phyloP scores from a whole-genome alignment of 2,329 filamentous ascomycete species.

The Cadophora luteo-olivacea region DNA sequence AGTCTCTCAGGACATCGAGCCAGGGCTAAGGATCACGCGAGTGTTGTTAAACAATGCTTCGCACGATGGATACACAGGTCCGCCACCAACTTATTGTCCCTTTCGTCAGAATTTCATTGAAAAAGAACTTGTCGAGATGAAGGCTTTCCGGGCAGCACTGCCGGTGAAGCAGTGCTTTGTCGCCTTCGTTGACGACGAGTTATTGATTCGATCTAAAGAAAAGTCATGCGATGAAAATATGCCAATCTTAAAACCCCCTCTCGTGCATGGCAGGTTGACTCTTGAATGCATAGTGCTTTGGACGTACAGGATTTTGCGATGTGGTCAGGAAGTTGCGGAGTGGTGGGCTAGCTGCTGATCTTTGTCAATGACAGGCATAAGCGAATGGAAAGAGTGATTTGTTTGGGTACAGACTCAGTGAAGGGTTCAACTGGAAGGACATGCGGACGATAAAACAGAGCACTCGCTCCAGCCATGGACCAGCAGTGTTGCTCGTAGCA shows the following conservation, averaged over 20 bases:
- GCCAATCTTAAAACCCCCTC: slow-evolving; percentile 41
- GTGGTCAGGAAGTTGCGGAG: too few relatives aligned
- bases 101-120: slow-evolving; percentile 34
- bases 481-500: too few relatives aligned
- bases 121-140: slow-evolving; percentile 33
- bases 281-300: slow-evolving; percentile 36
- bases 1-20: too few relatives aligned
- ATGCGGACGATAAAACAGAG: too few relatives aligned
- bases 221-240: too few relatives aligned
- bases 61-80: too few relatives aligned
- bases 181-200: slow-evolving; percentile 29
- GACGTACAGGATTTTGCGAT: slow-evolving; percentile 40
- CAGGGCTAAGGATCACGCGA: too few relatives aligned
- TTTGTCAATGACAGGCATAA: not conserved
- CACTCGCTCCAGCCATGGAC: too few relatives aligned
- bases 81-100: slow-evolving; percentile 37
- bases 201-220: too few relatives aligned
- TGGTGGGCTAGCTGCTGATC: not conserved
- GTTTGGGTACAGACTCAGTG: too few relatives aligned
- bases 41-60: too few relatives aligned
- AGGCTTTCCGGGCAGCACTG: slow-evolving; percentile 38
- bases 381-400: not conserved
- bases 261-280: slow-evolving; percentile 35
- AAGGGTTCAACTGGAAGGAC: too few relatives aligned
- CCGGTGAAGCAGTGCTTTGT: slow-evolving; percentile 32